phyloP scores from a whole-genome alignment of 306 rosid species.

The Vicia sativa region DNA sequence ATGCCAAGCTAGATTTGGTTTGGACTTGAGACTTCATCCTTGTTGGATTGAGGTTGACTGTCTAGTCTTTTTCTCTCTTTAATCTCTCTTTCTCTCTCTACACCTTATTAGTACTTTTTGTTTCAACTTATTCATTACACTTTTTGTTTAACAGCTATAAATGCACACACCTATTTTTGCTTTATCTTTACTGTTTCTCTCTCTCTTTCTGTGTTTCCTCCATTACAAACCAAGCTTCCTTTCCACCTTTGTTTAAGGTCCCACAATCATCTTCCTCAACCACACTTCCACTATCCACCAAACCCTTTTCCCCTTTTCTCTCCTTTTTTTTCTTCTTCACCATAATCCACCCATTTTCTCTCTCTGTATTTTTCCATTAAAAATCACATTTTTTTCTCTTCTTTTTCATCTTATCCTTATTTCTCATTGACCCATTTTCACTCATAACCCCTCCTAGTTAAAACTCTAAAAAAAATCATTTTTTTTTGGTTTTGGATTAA shows the following conservation, averaged over 20 bases:
- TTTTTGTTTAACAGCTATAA: slow-evolving; percentile 53
- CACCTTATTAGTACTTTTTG: slow-evolving; percentile 34
- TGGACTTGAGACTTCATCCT: neutral
- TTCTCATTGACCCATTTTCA: slow-evolving; percentile 61
- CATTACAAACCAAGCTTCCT: slow-evolving; percentile 83
- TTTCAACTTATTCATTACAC: slow-evolving; percentile 45
- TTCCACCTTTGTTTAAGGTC: slow-evolving; percentile 76
- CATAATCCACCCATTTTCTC: slow-evolving; percentile 38
- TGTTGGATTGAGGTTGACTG: slow-evolving; percentile 50
- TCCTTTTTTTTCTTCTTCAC: slow-evolving; percentile 47
- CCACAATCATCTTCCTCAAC: slow-evolving; percentile 50
- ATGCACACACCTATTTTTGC: slow-evolving; percentile 53
- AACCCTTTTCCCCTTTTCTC: slow-evolving; percentile 66
- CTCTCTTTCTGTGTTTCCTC: slow-evolving; percentile 57
- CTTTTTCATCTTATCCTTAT: slow-evolving; percentile 30
- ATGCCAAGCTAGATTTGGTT: slow-evolving; percentile 40
- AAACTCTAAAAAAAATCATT: slow-evolving; percentile 16
- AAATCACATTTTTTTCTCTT: slow-evolving; percentile 58
- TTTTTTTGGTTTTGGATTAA: slow-evolving; percentile 52
- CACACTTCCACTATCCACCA: slow-evolving; percentile 57
- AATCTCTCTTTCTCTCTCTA: neutral
- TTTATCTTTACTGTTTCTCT: slow-evolving; percentile 69
- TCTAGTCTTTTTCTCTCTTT: neutral
- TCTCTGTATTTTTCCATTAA: slow-evolving; percentile 31
- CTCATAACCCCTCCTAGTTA: slow-evolving; percentile 45